A percentile compares a stretch with the other conserved stretches of the same genome.
Conservation (phyloP, 1,284 basidiomycete genomes). For the Pseudozyma pruni region DNA sequence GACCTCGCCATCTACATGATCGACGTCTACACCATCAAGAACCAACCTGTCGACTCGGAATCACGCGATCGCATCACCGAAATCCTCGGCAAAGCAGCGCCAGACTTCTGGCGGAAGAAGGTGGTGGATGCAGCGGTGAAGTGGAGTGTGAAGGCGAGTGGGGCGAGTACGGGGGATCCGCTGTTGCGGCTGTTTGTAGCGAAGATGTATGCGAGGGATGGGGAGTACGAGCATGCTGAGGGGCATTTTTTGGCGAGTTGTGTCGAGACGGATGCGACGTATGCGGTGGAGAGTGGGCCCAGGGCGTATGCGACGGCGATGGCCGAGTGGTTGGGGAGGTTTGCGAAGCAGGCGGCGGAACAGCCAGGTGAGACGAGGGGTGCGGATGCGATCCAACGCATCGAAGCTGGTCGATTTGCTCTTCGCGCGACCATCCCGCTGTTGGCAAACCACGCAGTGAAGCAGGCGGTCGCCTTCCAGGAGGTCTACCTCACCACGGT, state of each 20-base stretch:
- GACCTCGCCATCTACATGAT: conserved; percentile 66
- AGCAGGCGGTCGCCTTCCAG: conserved; percentile 43
- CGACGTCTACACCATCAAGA: conserved; percentile 57
- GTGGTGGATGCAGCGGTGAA: conserved; percentile 62
- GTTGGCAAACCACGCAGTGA: conserved; percentile 32
- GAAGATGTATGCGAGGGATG: conserved; percentile 52
- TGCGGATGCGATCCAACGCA: conserved; percentile 40
- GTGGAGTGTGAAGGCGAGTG: conserved; percentile 52
- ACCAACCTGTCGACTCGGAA: conserved; percentile 38
- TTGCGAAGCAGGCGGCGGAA: conserved; percentile 30
- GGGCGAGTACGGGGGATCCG: conserved; percentile 54
- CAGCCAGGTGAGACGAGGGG: conserved; percentile 34
- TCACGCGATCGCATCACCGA: conserved; percentile 50
- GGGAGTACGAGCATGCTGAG: conserved; percentile 49
- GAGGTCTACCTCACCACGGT: conserved; percentile 43
- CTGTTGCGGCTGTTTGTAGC: conserved; percentile 56
- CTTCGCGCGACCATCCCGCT: conserved; percentile 52
- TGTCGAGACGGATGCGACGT: conserved; percentile 28
- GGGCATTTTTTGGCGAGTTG: conserved; percentile 53
- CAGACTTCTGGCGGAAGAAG: conserved; percentile 66
- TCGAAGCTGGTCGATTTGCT: conserved; percentile 56
- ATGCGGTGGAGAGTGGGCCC: conserved; percentile 35
- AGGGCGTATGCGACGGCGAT: conserved; percentile 51
- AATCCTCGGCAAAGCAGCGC: conserved; percentile 46
- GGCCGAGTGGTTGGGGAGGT: conserved; percentile 54